These are phyloP conservation scores for Boehmeria nivea DNA, from an alignment of 306 rosid species.

Conservation along the genomic window DNA sequence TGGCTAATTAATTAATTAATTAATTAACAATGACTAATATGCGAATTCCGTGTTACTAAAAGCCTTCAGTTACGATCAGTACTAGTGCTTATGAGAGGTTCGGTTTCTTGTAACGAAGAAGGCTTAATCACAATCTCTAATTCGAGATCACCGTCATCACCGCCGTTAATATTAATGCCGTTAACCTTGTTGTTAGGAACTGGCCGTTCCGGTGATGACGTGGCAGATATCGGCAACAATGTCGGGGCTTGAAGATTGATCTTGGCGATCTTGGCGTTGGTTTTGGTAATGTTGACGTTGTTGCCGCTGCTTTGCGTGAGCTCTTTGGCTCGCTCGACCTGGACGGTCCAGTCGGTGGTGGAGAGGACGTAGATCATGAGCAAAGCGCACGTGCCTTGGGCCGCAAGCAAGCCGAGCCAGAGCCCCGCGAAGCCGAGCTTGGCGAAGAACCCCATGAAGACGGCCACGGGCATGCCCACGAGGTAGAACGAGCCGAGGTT, in stretches of 20 bases:
- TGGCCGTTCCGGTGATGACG: not conserved
- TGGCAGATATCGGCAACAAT: not conserved
- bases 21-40: not conserved
- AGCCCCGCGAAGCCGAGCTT: slow-evolving; percentile 78
- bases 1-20: not conserved
- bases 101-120: slow-evolving; percentile 40
- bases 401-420: slow-evolving; percentile 95
- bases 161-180: not conserved
- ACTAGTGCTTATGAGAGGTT: slow-evolving; percentile 32
- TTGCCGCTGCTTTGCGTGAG: slow-evolving; percentile 31
- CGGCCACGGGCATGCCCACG: slow-evolving; percentile 86
- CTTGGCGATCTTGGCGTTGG: not conserved
- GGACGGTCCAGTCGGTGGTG: slow-evolving; percentile 69
- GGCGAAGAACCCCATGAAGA: slow-evolving; percentile 51
- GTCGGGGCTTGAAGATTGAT: not conserved
- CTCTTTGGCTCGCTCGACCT: slow-evolving; percentile 51
- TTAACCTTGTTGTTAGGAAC: slow-evolving; percentile 2
- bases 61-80: not conserved
- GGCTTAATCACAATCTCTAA: slow-evolving; percentile 33
- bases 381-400: slow-evolving; percentile 73
- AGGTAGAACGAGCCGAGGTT: slow-evolving; percentile 80
- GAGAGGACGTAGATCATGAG: slow-evolving; percentile 73
- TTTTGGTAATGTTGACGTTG: too few relatives aligned
- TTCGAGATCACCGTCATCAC: slow-evolving; percentile 20
- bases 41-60: too few relatives aligned